These are phyloP conservation scores for Amphibolis antarctica DNA, from an alignment of 106 monocot genomes.

Conservation along the genomic window DNA sequence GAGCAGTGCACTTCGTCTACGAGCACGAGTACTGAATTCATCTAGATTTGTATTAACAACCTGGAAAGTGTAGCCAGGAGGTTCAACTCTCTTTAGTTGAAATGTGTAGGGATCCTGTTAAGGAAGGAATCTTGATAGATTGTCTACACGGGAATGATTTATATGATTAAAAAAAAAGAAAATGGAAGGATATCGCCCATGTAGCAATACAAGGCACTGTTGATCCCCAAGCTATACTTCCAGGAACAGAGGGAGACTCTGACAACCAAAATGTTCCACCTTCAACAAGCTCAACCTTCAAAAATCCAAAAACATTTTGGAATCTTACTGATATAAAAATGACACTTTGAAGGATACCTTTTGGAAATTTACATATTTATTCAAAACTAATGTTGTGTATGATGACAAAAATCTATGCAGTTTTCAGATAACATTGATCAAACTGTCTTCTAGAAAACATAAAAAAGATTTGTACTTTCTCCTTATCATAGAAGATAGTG, in stretches of 20 bases:
- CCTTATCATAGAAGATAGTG: slow-evolving; percentile 84
- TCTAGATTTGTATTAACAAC: slow-evolving; percentile 90
- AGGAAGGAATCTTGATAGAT: slow-evolving; percentile 25
- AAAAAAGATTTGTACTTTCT: slow-evolving; percentile 41
- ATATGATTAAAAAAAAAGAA: not conserved
- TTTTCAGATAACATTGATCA: not conserved
- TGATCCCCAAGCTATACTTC: slow-evolving; percentile 94
- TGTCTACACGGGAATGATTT: not conserved
- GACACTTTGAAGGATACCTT: too few species aligned
- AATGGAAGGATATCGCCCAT: slow-evolving; percentile 94
- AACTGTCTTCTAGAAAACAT: not conserved
- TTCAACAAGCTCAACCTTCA: slow-evolving; percentile 93
- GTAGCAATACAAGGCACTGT: slow-evolving; percentile 76
- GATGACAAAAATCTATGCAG: not conserved
- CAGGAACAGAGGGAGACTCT: slow-evolving; percentile 93
- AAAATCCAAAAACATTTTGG: not conserved
- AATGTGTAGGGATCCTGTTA: slow-evolving; percentile 85
- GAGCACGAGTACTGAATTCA: slow-evolving; percentile 77
- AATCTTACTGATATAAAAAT: not conserved
- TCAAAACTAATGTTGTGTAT: not conserved
- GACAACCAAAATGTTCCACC: slow-evolving; percentile 98
- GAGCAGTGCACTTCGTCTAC: slow-evolving; percentile 81
- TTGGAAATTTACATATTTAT: not conserved
- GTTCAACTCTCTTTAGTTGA: slow-evolving; percentile 82
- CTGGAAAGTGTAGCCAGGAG: slow-evolving; percentile 87